Conservation (phyloP, 2,329 filamentous ascomycete species). For the Magnaporthiopsis rhizophila region DNA sequence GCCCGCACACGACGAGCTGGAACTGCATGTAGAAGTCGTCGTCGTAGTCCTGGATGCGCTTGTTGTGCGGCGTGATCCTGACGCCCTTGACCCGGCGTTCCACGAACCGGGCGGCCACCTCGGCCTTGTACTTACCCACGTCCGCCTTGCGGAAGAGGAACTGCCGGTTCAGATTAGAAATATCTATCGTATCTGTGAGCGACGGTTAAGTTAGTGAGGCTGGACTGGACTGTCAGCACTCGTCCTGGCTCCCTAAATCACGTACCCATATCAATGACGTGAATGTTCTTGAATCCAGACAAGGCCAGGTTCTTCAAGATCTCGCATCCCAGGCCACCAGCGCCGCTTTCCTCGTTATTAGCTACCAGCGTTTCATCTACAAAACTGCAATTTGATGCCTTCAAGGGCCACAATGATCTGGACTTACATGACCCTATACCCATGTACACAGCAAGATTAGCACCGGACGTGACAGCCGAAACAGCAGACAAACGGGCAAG, state of each 20-base stretch:
- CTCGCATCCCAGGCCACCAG: constrained; percentile 90
- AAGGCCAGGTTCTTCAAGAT: constrained; percentile 94
- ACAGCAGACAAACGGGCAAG: background rate
- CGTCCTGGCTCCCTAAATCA: constrained; percentile 22
- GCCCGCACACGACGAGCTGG: constrained; percentile 82
- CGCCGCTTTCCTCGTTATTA: constrained; percentile 40
- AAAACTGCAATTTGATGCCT: background rate
- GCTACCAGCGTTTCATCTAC: background rate
- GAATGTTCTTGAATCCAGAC: constrained; percentile 92
- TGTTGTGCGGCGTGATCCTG: constrained; percentile 87
- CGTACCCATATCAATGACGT: constrained; percentile 86
- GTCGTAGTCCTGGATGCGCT: constrained; percentile 94
- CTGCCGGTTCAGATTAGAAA: constrained; percentile 95
- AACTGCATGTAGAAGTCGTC: constrained; percentile 97
- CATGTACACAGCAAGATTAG: background rate
- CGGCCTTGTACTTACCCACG: constrained; percentile 89
- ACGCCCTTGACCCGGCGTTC: constrained; percentile 84
- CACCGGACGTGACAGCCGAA: constrained; percentile 15
- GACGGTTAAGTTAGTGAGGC: background rate
- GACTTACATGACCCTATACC: constrained; percentile 42
- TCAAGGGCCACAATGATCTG: background rate
- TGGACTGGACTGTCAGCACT: background rate
- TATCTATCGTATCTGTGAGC: constrained; percentile 79
- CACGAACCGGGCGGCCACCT: constrained; percentile 86
- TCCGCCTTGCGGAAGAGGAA: constrained; percentile 93